These are phyloP conservation scores for Nadsonia starkeyi-henricii DNA, from an alignment of 1,139 yeast species.

Conservation along the genomic window DNA sequence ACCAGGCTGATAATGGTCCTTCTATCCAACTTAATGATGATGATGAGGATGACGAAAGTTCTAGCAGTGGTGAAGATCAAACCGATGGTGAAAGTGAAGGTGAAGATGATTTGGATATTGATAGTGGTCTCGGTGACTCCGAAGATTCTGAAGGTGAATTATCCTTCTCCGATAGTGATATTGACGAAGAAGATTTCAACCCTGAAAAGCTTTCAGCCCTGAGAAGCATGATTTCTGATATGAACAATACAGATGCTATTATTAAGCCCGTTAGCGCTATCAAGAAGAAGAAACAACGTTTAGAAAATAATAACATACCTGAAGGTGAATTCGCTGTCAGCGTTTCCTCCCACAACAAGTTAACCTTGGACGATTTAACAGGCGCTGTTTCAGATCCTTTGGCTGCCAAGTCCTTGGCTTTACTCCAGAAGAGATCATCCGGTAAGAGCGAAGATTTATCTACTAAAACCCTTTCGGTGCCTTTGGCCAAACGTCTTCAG, in stretches of 20 bases:
- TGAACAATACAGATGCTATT: conserved; percentile 12
- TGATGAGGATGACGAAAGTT: conserved; percentile 29
- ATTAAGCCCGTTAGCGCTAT: conserved; percentile 10
- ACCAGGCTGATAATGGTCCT: conserved; percentile 18
- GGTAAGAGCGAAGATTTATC: conserved; percentile 10
- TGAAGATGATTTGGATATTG: conserved; percentile 22
- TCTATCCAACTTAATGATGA: conserved; percentile 21
- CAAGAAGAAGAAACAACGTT: conserved; percentile 26
- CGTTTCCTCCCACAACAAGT: conserved; percentile 27
- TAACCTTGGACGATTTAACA: conserved; percentile 67
- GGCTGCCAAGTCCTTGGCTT: conserved; percentile 25
- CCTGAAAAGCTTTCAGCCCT: conserved; percentile 15
- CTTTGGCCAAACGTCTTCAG: conserved; percentile 76
- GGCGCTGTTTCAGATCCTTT: conserved; percentile 39
- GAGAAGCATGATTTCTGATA: conserved; percentile 14
- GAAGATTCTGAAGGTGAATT: conserved; percentile 18
- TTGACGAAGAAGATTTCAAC: conserved; percentile 14
- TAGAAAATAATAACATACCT: conserved; percentile 39
- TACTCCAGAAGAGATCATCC: conserved; percentile 14
- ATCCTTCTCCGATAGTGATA: conserved; percentile 15
- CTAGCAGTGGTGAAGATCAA: conserved; percentile 55
- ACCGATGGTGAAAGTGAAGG: conserved; percentile 21
- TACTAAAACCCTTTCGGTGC: conserved; percentile 50
- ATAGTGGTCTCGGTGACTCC: conserved; percentile 15
- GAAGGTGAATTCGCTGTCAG: conserved; percentile 70